phyloP scores from a whole-genome alignment of 192 early-diverging fungal species.

The Coemansia sp. region DNA sequence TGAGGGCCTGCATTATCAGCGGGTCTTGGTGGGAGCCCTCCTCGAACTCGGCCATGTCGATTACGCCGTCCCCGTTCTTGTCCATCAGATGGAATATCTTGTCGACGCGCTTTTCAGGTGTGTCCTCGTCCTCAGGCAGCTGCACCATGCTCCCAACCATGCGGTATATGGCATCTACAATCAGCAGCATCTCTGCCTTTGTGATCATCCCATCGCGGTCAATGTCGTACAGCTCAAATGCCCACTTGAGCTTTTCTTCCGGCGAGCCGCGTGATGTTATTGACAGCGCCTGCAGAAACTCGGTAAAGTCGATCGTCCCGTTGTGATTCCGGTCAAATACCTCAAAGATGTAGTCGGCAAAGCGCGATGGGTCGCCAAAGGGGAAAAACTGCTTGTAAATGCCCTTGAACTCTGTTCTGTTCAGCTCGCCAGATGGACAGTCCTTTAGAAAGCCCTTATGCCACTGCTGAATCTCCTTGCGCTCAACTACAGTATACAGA shows the following conservation, averaged over 20 bases:
- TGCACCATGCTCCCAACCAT: slow-evolving; percentile 93
- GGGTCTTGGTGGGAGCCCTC: slow-evolving; percentile 87
- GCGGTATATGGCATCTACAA: slow-evolving; percentile 94
- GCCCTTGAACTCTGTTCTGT: slow-evolving; percentile 83
- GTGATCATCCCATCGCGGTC: slow-evolving; percentile 86
- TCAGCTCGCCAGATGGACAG: slow-evolving; percentile 82
- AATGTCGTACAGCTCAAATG: slow-evolving; percentile 90
- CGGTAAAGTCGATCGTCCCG: slow-evolving; percentile 87
- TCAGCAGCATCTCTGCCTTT: slow-evolving; percentile 83
- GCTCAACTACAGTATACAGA: slow-evolving; percentile 62
- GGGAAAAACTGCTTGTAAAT: slow-evolving; percentile 97
- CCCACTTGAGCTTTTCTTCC: slow-evolving; percentile 87
- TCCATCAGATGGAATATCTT: slow-evolving; percentile 94
- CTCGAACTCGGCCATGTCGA: slow-evolving; percentile 85
- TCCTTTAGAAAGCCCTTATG: slow-evolving; percentile 95
- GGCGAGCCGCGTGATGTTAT: slow-evolving; percentile 78
- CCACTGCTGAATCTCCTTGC: slow-evolving; percentile 95
- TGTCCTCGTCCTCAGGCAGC: slow-evolving; percentile 87
- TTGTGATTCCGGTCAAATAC: slow-evolving; percentile 91
- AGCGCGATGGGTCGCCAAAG: slow-evolving; percentile 89
- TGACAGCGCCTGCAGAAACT: slow-evolving; percentile 85
- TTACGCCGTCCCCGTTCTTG: slow-evolving; percentile 76
- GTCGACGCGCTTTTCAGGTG: slow-evolving; percentile 83
- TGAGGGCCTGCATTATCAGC: slow-evolving; percentile 83
- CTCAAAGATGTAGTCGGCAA: slow-evolving; percentile 89